Percentiles rank a stretch among this genome's conserved stretches.
Conservation (phyloP, 768 basidiomycete genomes). For the Tricholoma matsutake region DNA sequence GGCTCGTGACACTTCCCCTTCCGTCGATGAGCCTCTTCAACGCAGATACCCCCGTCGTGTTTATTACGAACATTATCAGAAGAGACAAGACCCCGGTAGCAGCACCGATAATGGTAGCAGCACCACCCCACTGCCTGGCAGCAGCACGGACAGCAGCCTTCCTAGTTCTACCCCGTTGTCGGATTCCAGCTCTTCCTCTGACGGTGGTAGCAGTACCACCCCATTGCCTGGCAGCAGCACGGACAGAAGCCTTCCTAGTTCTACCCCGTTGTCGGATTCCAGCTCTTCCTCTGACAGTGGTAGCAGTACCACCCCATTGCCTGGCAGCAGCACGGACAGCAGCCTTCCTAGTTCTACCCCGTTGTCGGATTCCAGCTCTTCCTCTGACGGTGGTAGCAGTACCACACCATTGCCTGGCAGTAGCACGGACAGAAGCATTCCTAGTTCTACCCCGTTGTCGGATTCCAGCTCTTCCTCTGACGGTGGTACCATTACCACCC, state of each 20-base stretch:
- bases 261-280: neutral
- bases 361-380: neutral
- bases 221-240: no score
- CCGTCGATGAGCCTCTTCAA: neutral
- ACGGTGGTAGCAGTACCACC: neutral
- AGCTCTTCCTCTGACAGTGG: no score
- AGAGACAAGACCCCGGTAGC: neutral
- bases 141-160: neutral
- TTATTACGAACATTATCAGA: neutral
- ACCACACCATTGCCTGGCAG: neutral
- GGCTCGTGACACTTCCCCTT: slow-evolving; percentile 18
- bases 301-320: neutral
- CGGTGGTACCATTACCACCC: neutral
- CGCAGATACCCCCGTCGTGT: slow-evolving; percentile 17
- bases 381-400: neutral
- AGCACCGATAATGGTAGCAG: neutral
- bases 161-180: neutral
- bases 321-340: no score
- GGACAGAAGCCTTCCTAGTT: neutral
- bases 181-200: neutral
- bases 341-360: no score
- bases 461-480: neutral
- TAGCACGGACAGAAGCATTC: neutral
- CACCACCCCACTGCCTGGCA: no score
- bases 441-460: neutral